Base-by-base conservation (phyloP, 225 moss, liverwort and hornwort species). In the Sphagnum contortum region DNA sequence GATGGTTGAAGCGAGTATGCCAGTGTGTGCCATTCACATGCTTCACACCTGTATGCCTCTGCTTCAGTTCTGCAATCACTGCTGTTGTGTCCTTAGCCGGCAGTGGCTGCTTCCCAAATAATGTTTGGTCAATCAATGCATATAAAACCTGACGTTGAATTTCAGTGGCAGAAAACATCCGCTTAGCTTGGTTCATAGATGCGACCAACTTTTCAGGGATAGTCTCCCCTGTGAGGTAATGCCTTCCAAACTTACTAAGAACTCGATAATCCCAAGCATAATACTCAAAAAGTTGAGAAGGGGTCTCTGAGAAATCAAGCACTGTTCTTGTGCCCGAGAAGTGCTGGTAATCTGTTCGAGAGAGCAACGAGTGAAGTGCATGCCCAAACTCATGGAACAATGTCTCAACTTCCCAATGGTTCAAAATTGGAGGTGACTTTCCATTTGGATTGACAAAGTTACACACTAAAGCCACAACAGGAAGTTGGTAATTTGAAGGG, bases 11-110 rank as follows among this genome's bases (percentile, higher is more conserved):
- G 50, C 93, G 87, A 60, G 98, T 93, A 63, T 98, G 98, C 98
- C 98, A 98, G 66, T 98, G 98, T 29, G 93, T 98, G 81, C 98
- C 98, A 71, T 98, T 85, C n/a, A 98, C 86, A 71, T 98, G 93
- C 68, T 77, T 93, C 61, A 89, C 67, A 72, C 85, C 89, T 58
- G 92, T 98, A 66, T 93, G 87, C 65, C 81, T 80, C 49, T 83
- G 79, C 70, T 93, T 93, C 79, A 98, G 74, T 66, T 91, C 83
- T 60, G 98, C 90, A 69, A 98, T 72, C 53, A 91, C 89, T 58
- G 91, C 77, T 53, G 98, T 87, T 45, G 98, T 98, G 68, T 93
- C 91, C 70, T 87, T 86, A 45, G 83, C 93, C 48, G 89, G 90
- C 46, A 98, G 71, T 2, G 98, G 98, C 73, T 98, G 93, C 70